These are phyloP conservation scores for Sclerotinia minor DNA, from an alignment of 2,329 filamentous ascomycete species.

Conservation along the genomic window DNA sequence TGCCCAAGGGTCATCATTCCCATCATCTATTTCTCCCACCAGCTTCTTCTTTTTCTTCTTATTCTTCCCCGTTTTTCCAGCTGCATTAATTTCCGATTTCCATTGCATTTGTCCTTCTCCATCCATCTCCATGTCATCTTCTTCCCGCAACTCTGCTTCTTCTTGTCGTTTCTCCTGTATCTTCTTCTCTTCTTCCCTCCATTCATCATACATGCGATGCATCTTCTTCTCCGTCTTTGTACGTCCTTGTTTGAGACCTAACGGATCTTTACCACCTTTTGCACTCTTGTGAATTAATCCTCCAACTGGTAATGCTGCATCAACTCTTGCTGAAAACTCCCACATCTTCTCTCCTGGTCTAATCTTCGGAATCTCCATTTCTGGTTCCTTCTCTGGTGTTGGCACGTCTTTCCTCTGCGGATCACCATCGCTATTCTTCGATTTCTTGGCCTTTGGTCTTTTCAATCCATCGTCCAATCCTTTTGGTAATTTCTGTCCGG, in stretches of 20 bases:
- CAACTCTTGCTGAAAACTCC: slow-evolving; percentile 79
- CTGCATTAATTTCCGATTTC: slow-evolving; percentile 59
- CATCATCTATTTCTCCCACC: slow-evolving; percentile 47
- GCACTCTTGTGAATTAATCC: slow-evolving; percentile 64
- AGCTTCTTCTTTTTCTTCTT: slow-evolving; percentile 42
- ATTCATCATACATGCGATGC: slow-evolving; percentile 77
- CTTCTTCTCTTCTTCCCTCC: slow-evolving; percentile 65
- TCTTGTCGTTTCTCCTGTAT: slow-evolving; percentile 40
- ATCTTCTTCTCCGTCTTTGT: slow-evolving; percentile 86
- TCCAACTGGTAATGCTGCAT: slow-evolving; percentile 76
- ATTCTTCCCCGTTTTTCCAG: slow-evolving; percentile 22
- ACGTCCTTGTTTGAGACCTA: slow-evolving; percentile 63
- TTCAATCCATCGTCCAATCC: slow-evolving; percentile 71
- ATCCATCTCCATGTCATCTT: slow-evolving; percentile 39
- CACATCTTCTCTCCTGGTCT: slow-evolving; percentile 79
- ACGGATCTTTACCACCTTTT: slow-evolving; percentile 62
- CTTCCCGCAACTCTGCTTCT: slow-evolving; percentile 38
- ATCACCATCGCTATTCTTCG: slow-evolving; percentile 32
- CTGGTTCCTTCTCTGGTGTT: slow-evolving; percentile 31
- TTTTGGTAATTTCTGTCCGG: slow-evolving; percentile 59
- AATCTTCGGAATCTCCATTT: slow-evolving; percentile 62
- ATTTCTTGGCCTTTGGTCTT: slow-evolving; percentile 37
- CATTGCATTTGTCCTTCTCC: slow-evolving; percentile 51
- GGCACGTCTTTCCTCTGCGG: slow-evolving; percentile 28
- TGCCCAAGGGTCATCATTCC: slow-evolving; percentile 43